Base-by-base conservation (phyloP, 2,329 filamentous ascomycete species). In the Pseudonectria buxi region DNA sequence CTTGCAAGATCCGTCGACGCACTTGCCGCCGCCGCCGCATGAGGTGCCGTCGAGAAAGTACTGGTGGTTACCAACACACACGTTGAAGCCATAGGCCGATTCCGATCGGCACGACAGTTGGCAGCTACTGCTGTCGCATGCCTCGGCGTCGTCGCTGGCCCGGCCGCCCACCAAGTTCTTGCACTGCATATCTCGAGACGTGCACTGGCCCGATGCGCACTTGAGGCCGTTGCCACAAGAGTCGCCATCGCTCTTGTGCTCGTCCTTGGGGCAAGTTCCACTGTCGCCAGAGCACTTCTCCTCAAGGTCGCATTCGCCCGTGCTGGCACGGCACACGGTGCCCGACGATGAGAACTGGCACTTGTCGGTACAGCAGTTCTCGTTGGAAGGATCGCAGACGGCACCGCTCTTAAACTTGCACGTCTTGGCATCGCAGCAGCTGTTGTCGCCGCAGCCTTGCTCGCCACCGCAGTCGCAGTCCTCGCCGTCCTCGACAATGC, bases 141-240 rank as follows among this genome's bases (percentile, higher is more conserved):
- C 82, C 50, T 78, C 79, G 2, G 87, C 94, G 52, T 86, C 76
- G 63, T 88, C 90, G 56, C 73, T 76, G 64, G 81, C 82, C 42
- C 83, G 75, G 18, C 74, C 77, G 25, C 87, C 88, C 71, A 95
- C 84, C 31, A 94, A 71, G 10, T 79, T 83, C 59, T 82, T 81
- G 67, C 92, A 98, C 64, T 98, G 92, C 54, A 81, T 73, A 59
- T 95, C 80, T 44, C 92, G 81, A 35, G 84, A 92, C 4, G 92
- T 98, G 62, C 92, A 98, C 62, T 96, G 90, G 10, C 92, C 92
- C 30, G 84, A 89, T 22, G 92, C 87, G 57, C 92, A 98, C 24
- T 76, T 65, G 24, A 96, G 72, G 2, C 76, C 75, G 53, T 62
- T 55, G 24, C 86, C 87, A 55, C 92, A 98, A 13, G 64, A 62